phyloP scores from a whole-genome alignment of 1,284 basidiomycete species.

The Phellinidium pouzarii region DNA sequence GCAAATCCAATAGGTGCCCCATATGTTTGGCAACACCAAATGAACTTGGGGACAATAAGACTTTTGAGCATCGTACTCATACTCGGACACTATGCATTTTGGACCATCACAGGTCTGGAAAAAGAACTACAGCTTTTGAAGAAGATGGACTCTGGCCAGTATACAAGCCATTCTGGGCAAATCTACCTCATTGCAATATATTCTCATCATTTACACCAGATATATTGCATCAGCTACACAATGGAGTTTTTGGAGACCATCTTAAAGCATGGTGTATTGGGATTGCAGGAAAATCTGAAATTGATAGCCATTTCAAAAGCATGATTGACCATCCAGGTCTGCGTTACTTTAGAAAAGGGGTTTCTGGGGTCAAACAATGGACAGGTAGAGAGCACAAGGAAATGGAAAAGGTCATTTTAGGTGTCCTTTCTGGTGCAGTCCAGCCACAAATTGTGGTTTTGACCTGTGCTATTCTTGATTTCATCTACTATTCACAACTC shows the following conservation, averaged over 20 bases:
- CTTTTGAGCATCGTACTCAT: too few relatives aligned
- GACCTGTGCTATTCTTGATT: constrained; percentile 29
- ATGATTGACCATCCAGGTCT: constrained; percentile 3
- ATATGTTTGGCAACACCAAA: too few relatives aligned
- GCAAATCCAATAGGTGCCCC: too few relatives aligned
- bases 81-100: too few relatives aligned
- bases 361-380: constrained; percentile 25
- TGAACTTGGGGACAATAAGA: too few relatives aligned
- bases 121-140: too few relatives aligned
- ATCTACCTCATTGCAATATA: constrained; percentile 25
- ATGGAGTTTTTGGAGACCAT: constrained; percentile 28
- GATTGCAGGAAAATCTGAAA: constrained; percentile 14
- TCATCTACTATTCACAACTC: constrained; percentile 30
- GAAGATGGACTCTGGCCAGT: constrained; percentile 14
- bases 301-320: constrained; percentile 8
- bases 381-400: constrained; percentile 27
- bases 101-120: too few relatives aligned
- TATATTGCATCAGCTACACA: constrained; percentile 28
- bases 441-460: constrained; percentile 14
- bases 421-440: constrained; percentile 18
- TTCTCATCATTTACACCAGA: constrained; percentile 26
- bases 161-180: constrained; percentile 26
- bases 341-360: constrained; percentile 24
- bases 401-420: constrained; percentile 25
- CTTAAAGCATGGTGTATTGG: constrained; percentile 24